Evolutionary conservation across 2,329 filamentous ascomycete species (phyloP).

Genomic region (Tolypocladium ophioglossoides): DNA sequence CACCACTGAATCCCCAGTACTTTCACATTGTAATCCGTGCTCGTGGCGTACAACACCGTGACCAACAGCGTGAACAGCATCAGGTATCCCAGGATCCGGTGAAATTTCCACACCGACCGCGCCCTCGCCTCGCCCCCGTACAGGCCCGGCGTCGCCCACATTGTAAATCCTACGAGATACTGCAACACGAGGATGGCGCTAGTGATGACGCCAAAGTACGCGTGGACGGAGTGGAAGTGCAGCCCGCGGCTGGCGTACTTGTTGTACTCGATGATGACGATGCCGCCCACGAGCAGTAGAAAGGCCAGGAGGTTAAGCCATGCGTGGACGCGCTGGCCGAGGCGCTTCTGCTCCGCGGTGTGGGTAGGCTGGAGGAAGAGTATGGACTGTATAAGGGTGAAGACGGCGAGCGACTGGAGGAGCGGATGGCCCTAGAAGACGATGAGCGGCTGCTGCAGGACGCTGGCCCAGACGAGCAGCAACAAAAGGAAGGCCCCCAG

Average conservation of each 20-base stretch:
- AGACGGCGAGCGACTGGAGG: conserved; percentile 52
- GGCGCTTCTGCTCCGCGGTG: conserved; percentile 60
- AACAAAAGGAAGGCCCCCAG: conserved; percentile 65
- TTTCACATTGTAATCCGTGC: conserved; percentile 62
- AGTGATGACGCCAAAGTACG: conserved; percentile 69
- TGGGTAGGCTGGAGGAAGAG: conserved; percentile 83
- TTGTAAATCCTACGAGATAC: conserved; percentile 68
- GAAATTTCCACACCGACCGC: conserved; percentile 83
- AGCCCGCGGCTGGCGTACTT: conserved; percentile 57
- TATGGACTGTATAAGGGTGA: conserved; percentile 69
- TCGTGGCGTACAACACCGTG: conserved; percentile 64
- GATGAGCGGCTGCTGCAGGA: conserved; percentile 60
- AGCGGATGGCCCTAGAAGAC: conserved; percentile 88
- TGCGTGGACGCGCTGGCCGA: conserved; percentile 53
- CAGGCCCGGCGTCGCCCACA: conserved; percentile 63
- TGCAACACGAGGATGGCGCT: conserved; percentile 62
- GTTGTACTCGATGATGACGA: conserved; percentile 71
- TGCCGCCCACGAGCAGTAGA: conserved; percentile 50
- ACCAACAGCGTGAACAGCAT: conserved; percentile 60
- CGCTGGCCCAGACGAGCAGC: conserved; percentile 64
- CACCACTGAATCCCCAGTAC: conserved; percentile 65
- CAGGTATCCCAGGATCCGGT: conserved; percentile 67
- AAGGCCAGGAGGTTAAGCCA: conserved; percentile 57
- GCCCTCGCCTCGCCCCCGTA: conserved; percentile 74
- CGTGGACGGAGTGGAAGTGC: conserved; percentile 76